Percentiles rank a stretch among this genome's conserved stretches.
These are phyloP conservation scores for Solanum dulcamara DNA, from an alignment of 257 asterid genomes.

Conservation along the genomic window DNA sequence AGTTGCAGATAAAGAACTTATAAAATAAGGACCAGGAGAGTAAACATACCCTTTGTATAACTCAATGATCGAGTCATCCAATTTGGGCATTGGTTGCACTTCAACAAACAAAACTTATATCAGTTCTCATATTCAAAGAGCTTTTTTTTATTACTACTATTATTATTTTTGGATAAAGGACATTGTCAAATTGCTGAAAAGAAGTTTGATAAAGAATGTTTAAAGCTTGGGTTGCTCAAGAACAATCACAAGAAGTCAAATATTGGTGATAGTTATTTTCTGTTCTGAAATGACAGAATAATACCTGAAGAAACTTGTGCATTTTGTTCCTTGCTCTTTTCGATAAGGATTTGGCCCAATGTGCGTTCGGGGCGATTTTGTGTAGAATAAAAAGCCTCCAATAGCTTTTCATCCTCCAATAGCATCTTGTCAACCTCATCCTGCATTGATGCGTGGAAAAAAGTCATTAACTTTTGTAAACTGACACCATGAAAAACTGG, in stretches of 20 bases:
- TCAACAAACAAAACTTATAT: slow-evolving; percentile 25
- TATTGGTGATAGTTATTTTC: neutral
- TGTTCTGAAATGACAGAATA: neutral
- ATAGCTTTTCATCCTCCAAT: slow-evolving; percentile 49
- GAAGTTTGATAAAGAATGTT: neutral
- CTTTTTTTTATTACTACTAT: no score
- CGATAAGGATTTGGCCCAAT: slow-evolving; percentile 67
- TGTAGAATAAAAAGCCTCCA: slow-evolving; percentile 60
- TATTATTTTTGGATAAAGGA: neutral
- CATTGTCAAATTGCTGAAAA: neutral
- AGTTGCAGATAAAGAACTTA: neutral
- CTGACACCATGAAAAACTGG: neutral
- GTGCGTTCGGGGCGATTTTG: slow-evolving; percentile 59
- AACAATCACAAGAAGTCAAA: neutral
- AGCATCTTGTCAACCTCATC: slow-evolving; percentile 40
- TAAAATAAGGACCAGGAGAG: neutral
- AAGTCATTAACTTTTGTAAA: neutral
- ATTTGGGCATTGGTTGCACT: slow-evolving; percentile 46
- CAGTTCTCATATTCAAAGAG: neutral
- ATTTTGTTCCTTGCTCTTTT: slow-evolving; percentile 61
- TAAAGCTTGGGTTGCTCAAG: neutral
- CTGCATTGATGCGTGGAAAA: slow-evolving; percentile 12
- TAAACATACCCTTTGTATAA: slow-evolving; percentile 68
- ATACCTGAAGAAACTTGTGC: slow-evolving; percentile 77
- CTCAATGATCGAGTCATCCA: slow-evolving; percentile 69